Base-by-base conservation (phyloP, 805 yeast species). In the Cyberlindnera amylophila region DNA sequence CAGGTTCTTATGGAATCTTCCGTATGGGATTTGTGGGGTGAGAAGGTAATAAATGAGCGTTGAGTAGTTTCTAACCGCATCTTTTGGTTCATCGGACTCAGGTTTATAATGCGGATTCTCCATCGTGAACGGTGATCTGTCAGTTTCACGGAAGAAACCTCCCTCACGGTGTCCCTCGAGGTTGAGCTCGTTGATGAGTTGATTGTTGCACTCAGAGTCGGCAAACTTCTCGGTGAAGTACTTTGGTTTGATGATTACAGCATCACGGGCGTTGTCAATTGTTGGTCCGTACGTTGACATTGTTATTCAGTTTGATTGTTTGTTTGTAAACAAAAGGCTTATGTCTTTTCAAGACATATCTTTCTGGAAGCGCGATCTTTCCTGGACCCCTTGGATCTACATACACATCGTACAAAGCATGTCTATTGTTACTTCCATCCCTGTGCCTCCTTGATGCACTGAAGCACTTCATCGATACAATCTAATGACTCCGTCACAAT, bases 101-200 rank as follows among this genome's bases (percentile, higher is more conserved):
- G 18, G 6, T 16, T 34, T 29, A 26, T 29, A 35, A 16, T 42
- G 47, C 8, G 75, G 71, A 34, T 63, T 64, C 13, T 60, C 63
- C 68, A 73, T 64, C 3, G 47, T 38, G 37, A 66, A 69, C 2
- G 74, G 72, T 8, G 79, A 69, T 44, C 79, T 66, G 49, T 76
- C 81, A 1, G 82, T 77, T 48, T 77, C 81, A 38, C 65, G 73
- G 54, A 70, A 77, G 51, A 70, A 77, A 0, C 82, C 82, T 37
- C 81, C 82, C 56, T 77, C 82, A 40, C 65, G 70, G 54, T 77
- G 82, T 16, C 66, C 66, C 7, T 62, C 52, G 16, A 75, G 54
- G 4, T 60, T 48, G 36, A 70, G 59, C 9, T 63, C 57, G 10
- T 61, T 46, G 34, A 72, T 70, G 15, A 74, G 47, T n/a, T 55